Base-by-base conservation (phyloP, 371 early-diverging fungal species). In the Mucor irregularis region DNA sequence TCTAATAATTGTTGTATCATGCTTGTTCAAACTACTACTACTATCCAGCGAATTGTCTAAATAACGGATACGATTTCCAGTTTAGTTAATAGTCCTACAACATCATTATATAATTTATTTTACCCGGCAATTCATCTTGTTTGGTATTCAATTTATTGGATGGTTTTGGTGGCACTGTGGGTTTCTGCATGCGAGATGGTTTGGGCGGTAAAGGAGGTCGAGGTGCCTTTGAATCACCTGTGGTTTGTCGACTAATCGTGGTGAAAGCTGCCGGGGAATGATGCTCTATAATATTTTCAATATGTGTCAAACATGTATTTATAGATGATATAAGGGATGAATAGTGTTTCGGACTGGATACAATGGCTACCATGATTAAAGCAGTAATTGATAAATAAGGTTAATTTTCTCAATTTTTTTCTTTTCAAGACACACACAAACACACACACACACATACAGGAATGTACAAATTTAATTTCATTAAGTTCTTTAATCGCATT, bases 381-480 rank as follows among this genome's bases (percentile, higher is more conserved):
- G 24, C 35, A 21, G 42, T 56, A 54, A 39, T 9, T 30, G 26
- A 21, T 8, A 22, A 9, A 37, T 50, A 22, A 26, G 17, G 42
- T 14, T 33, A 22, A 10, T 10, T 28, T 5, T 16, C 22, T 2
- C 21, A 35, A 28, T 46, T 14, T 37, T 19, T 47, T n/a, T 38
- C 0, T 31, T 35, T 64, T 68, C n/a, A n/a, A n/a, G n/a, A n/a
- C n/a, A n/a, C n/a, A n/a, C n/a, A n/a, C n/a, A n/a, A n/a, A n/a
- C n/a, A n/a, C n/a, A n/a, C n/a, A n/a, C n/a, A n/a, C n/a, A n/a
- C n/a, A n/a, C n/a, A n/a, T 67, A 79, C 80, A 67, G 35, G 76
- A 67, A 68, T 69, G 76, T 43, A 79, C 71, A 62, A 79, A 79
- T 50, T 74, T 76, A 30, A 68, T 64, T 25, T 70, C 74, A 22